Evolutionary conservation across 805 yeast genomes (phyloP).

Genomic region (Diddensiella transvaalensis): DNA sequence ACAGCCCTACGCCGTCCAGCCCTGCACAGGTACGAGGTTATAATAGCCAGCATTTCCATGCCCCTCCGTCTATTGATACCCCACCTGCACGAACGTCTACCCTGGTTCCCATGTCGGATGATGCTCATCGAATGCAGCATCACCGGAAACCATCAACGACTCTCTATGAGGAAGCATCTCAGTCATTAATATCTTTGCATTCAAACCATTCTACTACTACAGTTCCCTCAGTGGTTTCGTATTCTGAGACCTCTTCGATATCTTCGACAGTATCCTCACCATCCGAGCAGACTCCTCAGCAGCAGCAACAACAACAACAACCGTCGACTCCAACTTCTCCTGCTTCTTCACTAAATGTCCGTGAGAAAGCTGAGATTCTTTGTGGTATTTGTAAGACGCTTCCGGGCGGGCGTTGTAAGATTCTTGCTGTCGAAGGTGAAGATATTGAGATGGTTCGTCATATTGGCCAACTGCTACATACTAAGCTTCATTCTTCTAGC

Average conservation of each 20-base stretch:
- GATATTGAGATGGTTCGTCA: conserved; percentile 16
- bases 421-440: conserved; percentile 23
- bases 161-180: conserved; percentile 15
- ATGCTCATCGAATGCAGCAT: background rate
- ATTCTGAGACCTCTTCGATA: conserved; percentile 5
- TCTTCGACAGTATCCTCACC: conserved; percentile 5
- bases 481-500: conserved; percentile 7
- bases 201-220: conserved; percentile 3
- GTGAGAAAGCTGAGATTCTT: conserved; percentile 26
- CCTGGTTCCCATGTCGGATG: conserved; percentile 1
- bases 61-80: background rate
- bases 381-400: conserved; percentile 22
- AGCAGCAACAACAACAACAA: background rate
- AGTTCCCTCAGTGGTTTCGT: background rate
- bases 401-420: conserved; percentile 8
- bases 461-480: conserved; percentile 9
- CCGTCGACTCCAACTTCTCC: background rate
- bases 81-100: conserved; percentile 2
- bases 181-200: conserved; percentile 20
- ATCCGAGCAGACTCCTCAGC: background rate
- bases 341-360: conserved; percentile 14
- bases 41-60: background rate
- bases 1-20: background rate
- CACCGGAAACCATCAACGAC: background rate
- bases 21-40: background rate